These are phyloP conservation scores for Rhodomyrtus tomentosa DNA, from an alignment of 345 rosid species.

Conservation along the genomic window DNA sequence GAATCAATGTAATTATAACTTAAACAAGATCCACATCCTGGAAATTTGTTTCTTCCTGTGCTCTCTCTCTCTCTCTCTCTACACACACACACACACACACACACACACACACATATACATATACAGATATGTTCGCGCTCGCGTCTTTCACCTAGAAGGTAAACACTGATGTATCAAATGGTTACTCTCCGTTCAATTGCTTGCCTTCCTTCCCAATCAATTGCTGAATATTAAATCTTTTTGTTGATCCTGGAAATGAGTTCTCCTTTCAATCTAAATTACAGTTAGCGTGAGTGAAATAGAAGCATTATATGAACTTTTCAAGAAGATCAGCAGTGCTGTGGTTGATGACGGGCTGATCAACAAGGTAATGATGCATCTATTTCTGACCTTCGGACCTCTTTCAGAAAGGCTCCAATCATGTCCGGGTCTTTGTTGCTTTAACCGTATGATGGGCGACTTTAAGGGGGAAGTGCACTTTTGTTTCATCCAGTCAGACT, in stretches of 20 bases:
- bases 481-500: neutral
- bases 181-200: neutral
- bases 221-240: neutral
- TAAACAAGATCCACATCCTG: neutral
- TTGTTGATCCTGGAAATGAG: neutral
- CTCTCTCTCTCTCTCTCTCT: neutral
- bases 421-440: neutral
- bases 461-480: neutral
- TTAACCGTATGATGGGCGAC: neutral
- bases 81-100: no score
- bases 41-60: neutral
- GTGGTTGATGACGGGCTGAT: constrained; percentile 91
- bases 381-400: neutral
- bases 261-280: neutral
- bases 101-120: no score
- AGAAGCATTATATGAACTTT: constrained; percentile 84
- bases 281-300: constrained; percentile 94
- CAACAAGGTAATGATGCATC: constrained; percentile 54
- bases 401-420: neutral
- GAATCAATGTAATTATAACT: neutral
- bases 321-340: constrained; percentile 94
- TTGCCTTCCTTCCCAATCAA: neutral
- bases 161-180: neutral
- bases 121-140: neutral
- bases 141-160: neutral